phyloP scores from a whole-genome alignment of 2,329 filamentous ascomycete species.

The Cyphellophora attinorum region DNA sequence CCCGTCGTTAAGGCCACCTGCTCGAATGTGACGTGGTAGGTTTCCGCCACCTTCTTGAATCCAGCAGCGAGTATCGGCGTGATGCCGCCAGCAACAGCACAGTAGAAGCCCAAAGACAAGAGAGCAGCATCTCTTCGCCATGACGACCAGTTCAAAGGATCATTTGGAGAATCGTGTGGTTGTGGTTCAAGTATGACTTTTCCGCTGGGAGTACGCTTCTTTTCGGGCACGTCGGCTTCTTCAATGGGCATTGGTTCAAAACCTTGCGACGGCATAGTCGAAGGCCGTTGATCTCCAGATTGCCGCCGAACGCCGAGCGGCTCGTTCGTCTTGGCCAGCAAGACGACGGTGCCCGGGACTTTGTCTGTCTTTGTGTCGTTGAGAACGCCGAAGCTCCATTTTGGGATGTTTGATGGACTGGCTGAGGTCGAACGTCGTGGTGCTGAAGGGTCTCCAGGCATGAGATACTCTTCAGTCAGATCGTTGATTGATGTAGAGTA shows the following conservation, averaged over 20 bases:
- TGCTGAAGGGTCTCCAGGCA: no score
- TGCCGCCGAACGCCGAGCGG: slow-evolving; percentile 53
- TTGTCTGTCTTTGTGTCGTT: slow-evolving; percentile 74
- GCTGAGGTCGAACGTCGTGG: no score
- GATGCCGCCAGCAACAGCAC: slow-evolving; percentile 86
- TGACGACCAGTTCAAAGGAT: slow-evolving; percentile 82
- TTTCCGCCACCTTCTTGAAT: slow-evolving; percentile 67
- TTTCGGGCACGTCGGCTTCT: slow-evolving; percentile 23
- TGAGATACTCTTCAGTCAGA: no score
- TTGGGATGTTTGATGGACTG: slow-evolving; percentile 15
- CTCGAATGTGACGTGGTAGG: slow-evolving; percentile 57
- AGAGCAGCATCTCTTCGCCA: slow-evolving; percentile 74
- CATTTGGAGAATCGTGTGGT: slow-evolving; percentile 80
- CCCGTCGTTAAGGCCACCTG: slow-evolving; percentile 79
- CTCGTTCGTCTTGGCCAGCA: slow-evolving; percentile 54
- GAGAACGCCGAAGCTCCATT: slow-evolving; percentile 65
- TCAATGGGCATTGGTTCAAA: slow-evolving; percentile 10
- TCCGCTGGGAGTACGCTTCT: slow-evolving; percentile 73
- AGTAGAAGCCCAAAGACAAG: slow-evolving; percentile 79
- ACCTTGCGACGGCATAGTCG: slow-evolving; percentile 38
- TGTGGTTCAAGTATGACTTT: slow-evolving; percentile 83
- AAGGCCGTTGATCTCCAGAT: slow-evolving; percentile 30
- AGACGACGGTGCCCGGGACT: slow-evolving; percentile 63
- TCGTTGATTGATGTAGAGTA: no score
- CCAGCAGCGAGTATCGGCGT: slow-evolving; percentile 84